Conservation (phyloP, 108 stramenopile genomes). For the Conticribra guillardii region DNA sequence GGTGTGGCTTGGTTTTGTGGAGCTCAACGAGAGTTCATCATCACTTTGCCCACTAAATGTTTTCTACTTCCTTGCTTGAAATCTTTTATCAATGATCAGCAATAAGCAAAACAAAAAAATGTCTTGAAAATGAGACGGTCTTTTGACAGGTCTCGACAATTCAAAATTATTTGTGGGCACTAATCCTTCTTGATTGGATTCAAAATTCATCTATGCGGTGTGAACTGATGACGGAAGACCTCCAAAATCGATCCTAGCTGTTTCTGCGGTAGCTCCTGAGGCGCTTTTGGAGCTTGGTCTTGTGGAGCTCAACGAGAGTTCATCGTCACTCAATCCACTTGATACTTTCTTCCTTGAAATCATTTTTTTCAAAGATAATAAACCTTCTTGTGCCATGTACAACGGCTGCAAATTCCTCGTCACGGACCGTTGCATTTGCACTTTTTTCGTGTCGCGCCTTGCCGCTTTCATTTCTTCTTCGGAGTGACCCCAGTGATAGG, state of each 20-base stretch:
- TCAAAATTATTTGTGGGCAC: too few species aligned
- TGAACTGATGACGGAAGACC: too few species aligned
- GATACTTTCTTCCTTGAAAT: conserved; percentile 16
- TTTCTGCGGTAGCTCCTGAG: too few species aligned
- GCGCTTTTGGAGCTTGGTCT: too few species aligned
- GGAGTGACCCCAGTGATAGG: conserved; percentile 38
- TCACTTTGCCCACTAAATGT: background rate
- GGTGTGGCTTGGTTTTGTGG: background rate
- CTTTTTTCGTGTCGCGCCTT: conserved; percentile 21
- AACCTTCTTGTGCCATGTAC: conserved; percentile 24
- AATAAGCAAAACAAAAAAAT: too few species aligned
- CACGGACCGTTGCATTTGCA: conserved; percentile 38
- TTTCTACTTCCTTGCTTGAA: conserved; percentile 15
- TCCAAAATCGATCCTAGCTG: too few species aligned
- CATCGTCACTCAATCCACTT: background rate
- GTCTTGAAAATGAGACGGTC: too few species aligned
- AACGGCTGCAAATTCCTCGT: conserved; percentile 23
- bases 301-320: background rate
- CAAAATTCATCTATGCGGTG: too few species aligned
- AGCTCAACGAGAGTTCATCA: background rate
- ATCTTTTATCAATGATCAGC: too few species aligned
- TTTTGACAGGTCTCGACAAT: too few species aligned
- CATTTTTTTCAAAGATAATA: conserved; percentile 29
- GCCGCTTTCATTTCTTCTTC: conserved; percentile 45
- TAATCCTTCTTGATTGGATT: too few species aligned